Conservation (phyloP, 108 stramenopile species). For the Chaetoceros tenuissimus region DNA sequence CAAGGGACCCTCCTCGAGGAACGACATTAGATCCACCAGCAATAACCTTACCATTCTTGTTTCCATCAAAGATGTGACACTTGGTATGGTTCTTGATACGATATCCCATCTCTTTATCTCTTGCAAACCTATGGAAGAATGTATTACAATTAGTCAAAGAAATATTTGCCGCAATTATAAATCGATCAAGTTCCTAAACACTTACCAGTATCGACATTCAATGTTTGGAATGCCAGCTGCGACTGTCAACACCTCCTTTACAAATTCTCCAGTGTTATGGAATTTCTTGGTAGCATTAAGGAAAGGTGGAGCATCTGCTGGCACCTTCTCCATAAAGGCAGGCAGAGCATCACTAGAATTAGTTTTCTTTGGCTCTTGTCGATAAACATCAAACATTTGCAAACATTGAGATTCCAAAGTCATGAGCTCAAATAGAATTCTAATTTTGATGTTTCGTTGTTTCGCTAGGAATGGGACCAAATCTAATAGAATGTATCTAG, state of each 20-base stretch:
- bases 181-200: no score
- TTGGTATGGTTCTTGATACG: conserved; percentile 29
- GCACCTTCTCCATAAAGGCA: conserved; percentile 6
- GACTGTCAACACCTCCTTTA: conserved; percentile 6
- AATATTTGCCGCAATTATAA: no score
- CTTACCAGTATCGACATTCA: no score
- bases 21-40: conserved; percentile 20
- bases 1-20: conserved; percentile 10
- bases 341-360: no score
- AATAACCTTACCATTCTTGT: conserved; percentile 11
- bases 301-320: conserved; percentile 14
- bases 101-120: conserved; percentile 11
- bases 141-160: no score
- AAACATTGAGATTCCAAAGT: conserved; percentile 9
- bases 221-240: no score
- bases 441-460: conserved; percentile 11
- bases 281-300: conserved; percentile 2
- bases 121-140: conserved; percentile 29
- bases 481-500: conserved; percentile 19
- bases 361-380: neutral
- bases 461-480: conserved; percentile 13
- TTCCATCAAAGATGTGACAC: conserved; percentile 17
- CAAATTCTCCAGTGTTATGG: conserved; percentile 2
- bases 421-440: conserved; percentile 22
- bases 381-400: neutral